A percentile compares a stretch with the other conserved stretches of the same genome.
These are phyloP conservation scores for Ustilago nuda DNA, from an alignment of 1,284 basidiomycete genomes.

Conservation along the genomic window DNA sequence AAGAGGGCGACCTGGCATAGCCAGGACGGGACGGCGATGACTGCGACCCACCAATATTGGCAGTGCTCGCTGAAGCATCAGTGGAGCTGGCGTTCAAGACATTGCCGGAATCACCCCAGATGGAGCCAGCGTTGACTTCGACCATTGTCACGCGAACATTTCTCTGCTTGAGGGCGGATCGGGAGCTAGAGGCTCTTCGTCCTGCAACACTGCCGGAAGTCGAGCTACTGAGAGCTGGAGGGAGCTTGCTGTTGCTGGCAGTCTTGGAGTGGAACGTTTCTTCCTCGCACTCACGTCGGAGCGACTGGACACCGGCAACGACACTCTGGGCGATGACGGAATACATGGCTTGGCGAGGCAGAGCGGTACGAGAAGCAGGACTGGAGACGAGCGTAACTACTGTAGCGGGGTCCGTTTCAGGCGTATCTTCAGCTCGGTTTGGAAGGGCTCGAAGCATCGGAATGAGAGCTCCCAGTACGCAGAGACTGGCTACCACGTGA, in stretches of 20 bases:
- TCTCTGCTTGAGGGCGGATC: conserved; percentile 37
- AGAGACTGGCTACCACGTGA: conserved; percentile 58
- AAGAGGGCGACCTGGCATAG: conserved; percentile 45
- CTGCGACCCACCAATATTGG: conserved; percentile 13
- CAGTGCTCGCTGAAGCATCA: conserved; percentile 15
- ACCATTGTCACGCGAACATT: conserved; percentile 51
- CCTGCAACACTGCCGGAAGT: conserved; percentile 7
- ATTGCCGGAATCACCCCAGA: conserved; percentile 28
- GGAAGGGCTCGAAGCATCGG: conserved; percentile 50
- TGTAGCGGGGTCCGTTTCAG: conserved; percentile 32
- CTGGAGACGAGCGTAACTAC: conserved; percentile 51
- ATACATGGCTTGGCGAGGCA: conserved; percentile 50
- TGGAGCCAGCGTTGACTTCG: conserved; percentile 46
- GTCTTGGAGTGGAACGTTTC: conserved; percentile 51
- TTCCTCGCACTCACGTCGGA: conserved; percentile 57
- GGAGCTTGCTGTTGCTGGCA: conserved; percentile 40
- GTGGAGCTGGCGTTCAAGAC: background rate
- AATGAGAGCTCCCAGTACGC: conserved; percentile 47
- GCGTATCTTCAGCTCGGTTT: conserved; percentile 30
- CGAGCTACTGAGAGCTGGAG: conserved; percentile 12
- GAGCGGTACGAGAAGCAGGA: conserved; percentile 47
- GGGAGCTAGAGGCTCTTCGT: conserved; percentile 26
- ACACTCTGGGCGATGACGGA: conserved; percentile 57
- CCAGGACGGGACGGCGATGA: conserved; percentile 33
- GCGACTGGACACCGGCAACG: conserved; percentile 48